phyloP scores from a whole-genome alignment of 495 filamentous ascomycete species.

The Penicillium tannophilum region DNA sequence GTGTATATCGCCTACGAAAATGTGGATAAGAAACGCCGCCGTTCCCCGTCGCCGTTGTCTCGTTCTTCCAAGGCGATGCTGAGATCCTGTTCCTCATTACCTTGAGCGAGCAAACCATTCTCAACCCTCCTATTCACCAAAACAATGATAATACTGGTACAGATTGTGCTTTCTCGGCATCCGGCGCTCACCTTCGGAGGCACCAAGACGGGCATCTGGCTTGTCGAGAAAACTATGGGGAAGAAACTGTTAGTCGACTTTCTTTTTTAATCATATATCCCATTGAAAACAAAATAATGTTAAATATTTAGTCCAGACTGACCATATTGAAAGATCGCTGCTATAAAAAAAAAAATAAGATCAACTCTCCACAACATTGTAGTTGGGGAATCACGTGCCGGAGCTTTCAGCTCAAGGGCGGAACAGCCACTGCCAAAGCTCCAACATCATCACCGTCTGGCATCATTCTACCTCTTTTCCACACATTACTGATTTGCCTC shows the following conservation, averaged over 20 bases:
- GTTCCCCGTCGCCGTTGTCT: no score
- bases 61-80: no score
- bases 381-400: conserved; percentile 29
- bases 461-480: conserved; percentile 12
- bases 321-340: background rate
- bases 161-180: no score
- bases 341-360: background rate
- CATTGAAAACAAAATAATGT: background rate
- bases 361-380: background rate
- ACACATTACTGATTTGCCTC: conserved; percentile 15
- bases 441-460: conserved; percentile 27
- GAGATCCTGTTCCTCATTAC: no score
- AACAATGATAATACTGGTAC: no score
- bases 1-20: no score
- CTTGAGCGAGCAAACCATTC: no score
- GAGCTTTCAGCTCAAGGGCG: conserved; percentile 32
- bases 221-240: no score
- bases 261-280: background rate
- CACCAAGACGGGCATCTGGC: no score
- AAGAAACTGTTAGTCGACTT: background rate
- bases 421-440: conserved; percentile 30
- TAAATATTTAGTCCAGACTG: background rate
- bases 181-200: no score
- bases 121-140: no score
- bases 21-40: no score